phyloP scores from a whole-genome alignment of 2,329 filamentous ascomycete genomes.

The Sporothrix dimorphospora region DNA sequence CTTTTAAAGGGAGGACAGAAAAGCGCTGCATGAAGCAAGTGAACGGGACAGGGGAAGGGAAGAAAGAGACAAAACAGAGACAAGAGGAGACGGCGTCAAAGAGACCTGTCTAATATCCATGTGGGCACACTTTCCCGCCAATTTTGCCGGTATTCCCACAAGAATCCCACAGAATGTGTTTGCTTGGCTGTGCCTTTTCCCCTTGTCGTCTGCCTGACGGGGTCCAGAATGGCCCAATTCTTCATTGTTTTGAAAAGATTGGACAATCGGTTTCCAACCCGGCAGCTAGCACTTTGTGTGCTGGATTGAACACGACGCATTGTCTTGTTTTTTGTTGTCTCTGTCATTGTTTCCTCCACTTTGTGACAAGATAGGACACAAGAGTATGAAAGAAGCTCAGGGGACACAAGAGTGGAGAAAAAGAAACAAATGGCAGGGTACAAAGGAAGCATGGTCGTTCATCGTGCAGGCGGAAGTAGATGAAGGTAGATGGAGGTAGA shows the following conservation, averaged over 20 bases:
- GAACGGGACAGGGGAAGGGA: neutral
- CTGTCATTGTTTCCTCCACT: neutral
- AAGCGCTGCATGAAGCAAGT: neutral
- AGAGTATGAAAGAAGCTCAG: neutral
- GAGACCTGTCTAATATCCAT: neutral
- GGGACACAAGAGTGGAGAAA: neutral
- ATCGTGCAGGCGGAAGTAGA: neutral
- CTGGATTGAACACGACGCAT: constrained; percentile 1
- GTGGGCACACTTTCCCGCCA: neutral
- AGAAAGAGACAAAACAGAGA: neutral
- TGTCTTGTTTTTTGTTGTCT: neutral
- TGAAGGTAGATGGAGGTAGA: neutral
- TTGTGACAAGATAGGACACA: neutral
- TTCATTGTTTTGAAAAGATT: neutral
- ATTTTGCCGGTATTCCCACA: constrained; percentile 8
- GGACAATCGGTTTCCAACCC: constrained; percentile 17
- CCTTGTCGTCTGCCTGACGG: neutral
- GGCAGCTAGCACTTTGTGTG: neutral
- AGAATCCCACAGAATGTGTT: neutral
- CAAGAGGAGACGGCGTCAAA: constrained; percentile 17
- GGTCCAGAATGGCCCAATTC: neutral
- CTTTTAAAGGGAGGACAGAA: constrained; percentile 2
- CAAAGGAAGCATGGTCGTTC: constrained; percentile 12
- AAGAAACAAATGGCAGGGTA: constrained; percentile 3
- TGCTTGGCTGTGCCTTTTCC: neutral